phyloP scores from a whole-genome alignment of 306 rosid species.

The Prunus kanzakura region DNA sequence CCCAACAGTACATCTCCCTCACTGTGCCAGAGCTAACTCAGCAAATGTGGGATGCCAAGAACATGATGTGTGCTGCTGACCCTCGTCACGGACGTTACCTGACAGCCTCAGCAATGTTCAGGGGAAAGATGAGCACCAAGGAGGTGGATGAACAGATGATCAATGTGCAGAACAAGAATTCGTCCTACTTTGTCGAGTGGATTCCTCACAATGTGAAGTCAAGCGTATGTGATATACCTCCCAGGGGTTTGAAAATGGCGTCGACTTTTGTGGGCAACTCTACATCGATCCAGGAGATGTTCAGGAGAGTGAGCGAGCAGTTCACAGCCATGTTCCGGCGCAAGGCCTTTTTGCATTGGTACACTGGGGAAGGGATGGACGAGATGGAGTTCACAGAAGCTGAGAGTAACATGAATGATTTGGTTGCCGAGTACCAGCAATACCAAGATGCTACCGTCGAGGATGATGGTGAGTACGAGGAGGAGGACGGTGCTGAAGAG shows the following conservation, averaged over 20 bases:
- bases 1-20: conserved; percentile 88
- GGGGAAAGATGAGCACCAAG: conserved; percentile 96
- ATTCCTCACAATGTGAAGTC: conserved; percentile 95
- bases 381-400: conserved; percentile 98
- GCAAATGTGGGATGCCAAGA: conserved; percentile 97
- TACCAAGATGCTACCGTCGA: conserved; percentile 90
- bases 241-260: conserved; percentile 74
- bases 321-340: conserved; percentile 91
- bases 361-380: conserved; percentile 95
- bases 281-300: conserved; percentile 94
- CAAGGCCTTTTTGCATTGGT: conserved; percentile 95
- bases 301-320: conserved; percentile 92
- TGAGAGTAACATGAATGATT: conserved; percentile 91
- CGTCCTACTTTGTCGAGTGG: conserved; percentile 92
- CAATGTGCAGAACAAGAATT: conserved; percentile 93
- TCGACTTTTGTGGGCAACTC: conserved; percentile 93
- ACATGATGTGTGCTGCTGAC: conserved; percentile 98
- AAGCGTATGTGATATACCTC: conserved; percentile 88
- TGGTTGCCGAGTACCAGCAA: conserved; percentile 93
- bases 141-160: conserved; percentile 95
- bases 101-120: conserved; percentile 92
- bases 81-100: conserved; percentile 93
- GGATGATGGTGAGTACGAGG: conserved; percentile 71
- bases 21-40: conserved; percentile 92
- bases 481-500: conserved; percentile 50